Conservation (phyloP, 305 asterid genomes). For the Rubia tinctorum region DNA sequence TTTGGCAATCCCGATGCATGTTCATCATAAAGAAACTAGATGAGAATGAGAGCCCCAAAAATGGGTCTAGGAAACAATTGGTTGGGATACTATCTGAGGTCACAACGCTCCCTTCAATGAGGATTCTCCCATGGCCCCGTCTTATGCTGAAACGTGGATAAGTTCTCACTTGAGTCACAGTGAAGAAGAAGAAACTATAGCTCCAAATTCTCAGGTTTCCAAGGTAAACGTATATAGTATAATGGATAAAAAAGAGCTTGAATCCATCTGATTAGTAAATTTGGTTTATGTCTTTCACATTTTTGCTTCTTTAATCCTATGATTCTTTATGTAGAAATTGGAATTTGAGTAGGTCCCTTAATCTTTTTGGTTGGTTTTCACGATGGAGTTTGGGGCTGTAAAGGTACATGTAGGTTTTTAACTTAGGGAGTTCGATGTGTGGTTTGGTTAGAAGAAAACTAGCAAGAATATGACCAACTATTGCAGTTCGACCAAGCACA, state of each 20-base stretch:
- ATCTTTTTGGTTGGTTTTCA: neutral
- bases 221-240: neutral
- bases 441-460: no score
- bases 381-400: slow-evolving; percentile 28
- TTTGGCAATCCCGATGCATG: slow-evolving; percentile 81
- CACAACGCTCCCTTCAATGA: slow-evolving; percentile 38
- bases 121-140: slow-evolving; percentile 37
- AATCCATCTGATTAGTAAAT: neutral
- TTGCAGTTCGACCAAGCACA: no score
- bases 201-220: neutral
- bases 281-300: neutral
- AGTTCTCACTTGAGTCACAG: slow-evolving; percentile 49
- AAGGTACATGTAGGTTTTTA: neutral
- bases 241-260: no score
- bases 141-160: slow-evolving; percentile 37
- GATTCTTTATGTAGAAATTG: slow-evolving; percentile 24
- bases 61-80: slow-evolving; percentile 68
- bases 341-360: slow-evolving; percentile 12
- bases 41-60: slow-evolving; percentile 63
- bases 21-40: slow-evolving; percentile 51
- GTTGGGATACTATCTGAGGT: slow-evolving; percentile 66
- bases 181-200: slow-evolving; percentile 45
- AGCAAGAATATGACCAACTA: neutral
- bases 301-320: neutral
- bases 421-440: neutral